Conservation (phyloP, 2,329 filamentous ascomycete genomes). For the Trichophaea hybrida region DNA sequence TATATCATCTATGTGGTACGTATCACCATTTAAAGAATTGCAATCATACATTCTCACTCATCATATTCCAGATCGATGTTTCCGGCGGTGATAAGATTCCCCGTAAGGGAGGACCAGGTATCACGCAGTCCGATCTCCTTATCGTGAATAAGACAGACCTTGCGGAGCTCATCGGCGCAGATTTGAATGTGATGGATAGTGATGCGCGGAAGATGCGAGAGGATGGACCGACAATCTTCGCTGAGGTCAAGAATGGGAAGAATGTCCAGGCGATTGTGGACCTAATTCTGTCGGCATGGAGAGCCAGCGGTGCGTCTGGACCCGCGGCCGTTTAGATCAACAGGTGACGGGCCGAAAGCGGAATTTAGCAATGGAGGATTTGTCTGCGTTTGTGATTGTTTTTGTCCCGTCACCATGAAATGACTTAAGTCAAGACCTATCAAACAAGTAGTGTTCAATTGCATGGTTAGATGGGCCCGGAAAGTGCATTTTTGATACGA, state of each 20-base stretch:
- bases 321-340: conserved; percentile 1
- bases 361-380: no score
- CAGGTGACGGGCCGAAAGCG: no score
- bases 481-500: no score
- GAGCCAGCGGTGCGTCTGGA: conserved; percentile 58
- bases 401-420: no score
- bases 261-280: conserved; percentile 77
- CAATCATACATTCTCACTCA: background rate
- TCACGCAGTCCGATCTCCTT: conserved; percentile 86
- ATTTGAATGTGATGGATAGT: conserved; percentile 83
- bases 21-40: background rate
- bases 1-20: conserved; percentile 80
- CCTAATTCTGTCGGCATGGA: conserved; percentile 84
- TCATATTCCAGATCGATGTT: conserved; percentile 55
- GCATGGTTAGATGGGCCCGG: no score
- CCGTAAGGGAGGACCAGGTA: conserved; percentile 86
- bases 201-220: conserved; percentile 91
- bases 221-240: conserved; percentile 88
- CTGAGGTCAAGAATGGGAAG: conserved; percentile 86
- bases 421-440: no score
- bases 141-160: conserved; percentile 97
- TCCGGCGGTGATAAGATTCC: conserved; percentile 94
- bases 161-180: conserved; percentile 77
- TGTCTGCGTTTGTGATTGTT: no score
- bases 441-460: no score